These are phyloP conservation scores for Trypanosomatidae sp. DNA, from an alignment of 208 protist species.

Conservation along the genomic window DNA sequence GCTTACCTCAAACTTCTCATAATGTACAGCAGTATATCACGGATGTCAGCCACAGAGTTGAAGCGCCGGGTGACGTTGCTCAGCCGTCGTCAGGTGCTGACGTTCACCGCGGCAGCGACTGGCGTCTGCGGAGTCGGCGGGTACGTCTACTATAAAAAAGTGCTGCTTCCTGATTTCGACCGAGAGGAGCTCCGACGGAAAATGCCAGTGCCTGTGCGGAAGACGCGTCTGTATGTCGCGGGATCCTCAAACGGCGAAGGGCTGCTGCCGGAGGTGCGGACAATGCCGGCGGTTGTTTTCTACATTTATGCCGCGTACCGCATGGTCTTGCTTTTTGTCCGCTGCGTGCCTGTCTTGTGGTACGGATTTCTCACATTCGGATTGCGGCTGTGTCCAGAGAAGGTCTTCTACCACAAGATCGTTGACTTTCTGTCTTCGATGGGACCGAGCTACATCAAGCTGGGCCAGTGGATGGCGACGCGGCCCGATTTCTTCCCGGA, in stretches of 20 bases:
- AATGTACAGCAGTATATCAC: too few relatives aligned
- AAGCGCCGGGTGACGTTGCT: constrained; percentile 35
- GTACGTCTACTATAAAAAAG: constrained; percentile 47
- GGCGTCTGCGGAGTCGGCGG: constrained; percentile 31
- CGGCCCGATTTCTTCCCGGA: constrained; percentile 89
- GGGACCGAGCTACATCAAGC: constrained; percentile 93
- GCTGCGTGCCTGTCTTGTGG: constrained; percentile 44
- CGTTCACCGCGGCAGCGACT: constrained; percentile 18
- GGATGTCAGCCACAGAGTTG: constrained; percentile 32
- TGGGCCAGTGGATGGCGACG: constrained; percentile 94
- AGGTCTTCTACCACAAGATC: constrained; percentile 62
- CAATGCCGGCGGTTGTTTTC: constrained; percentile 35
- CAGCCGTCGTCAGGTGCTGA: constrained; percentile 50
- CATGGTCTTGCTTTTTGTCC: constrained; percentile 37
- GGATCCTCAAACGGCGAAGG: constrained; percentile 29
- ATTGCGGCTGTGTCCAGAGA: constrained; percentile 48
- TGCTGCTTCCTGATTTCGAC: constrained; percentile 35
- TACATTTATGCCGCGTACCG: constrained; percentile 38
- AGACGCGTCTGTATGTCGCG: constrained; percentile 57
- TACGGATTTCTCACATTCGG: constrained; percentile 52
- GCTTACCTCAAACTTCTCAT: too few relatives aligned
- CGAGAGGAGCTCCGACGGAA: constrained; percentile 12
- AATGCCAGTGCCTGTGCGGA: constrained; percentile 31
- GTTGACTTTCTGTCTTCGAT: constrained; percentile 51
- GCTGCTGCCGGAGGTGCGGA: constrained; percentile 21